phyloP scores from a whole-genome alignment of 2,329 filamentous ascomycete species.

The Pseudogymnoascus sp. region DNA sequence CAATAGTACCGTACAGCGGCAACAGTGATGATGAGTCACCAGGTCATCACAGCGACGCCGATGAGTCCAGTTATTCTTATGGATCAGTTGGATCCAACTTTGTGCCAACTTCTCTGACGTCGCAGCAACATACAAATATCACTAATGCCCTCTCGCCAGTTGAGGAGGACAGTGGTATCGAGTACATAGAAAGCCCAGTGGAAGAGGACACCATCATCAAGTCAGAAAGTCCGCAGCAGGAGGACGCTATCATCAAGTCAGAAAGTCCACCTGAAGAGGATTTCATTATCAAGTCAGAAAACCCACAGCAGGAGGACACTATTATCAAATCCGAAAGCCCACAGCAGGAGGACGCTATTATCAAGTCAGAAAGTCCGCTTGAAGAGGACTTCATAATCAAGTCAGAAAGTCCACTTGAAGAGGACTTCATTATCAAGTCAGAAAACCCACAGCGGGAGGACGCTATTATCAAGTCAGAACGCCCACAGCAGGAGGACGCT shows the following conservation, averaged over 20 bases:
- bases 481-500: not conserved
- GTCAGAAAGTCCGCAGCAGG: not conserved
- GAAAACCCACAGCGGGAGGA: not conserved
- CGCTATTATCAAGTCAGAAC: not conserved
- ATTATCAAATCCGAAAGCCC: not conserved
- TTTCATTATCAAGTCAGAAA: not conserved
- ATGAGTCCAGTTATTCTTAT: not conserved
- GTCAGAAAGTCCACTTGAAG: not conserved
- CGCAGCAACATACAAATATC: not conserved
- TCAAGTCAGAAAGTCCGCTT: not conserved
- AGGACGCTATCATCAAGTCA: not conserved
- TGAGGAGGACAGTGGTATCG: not conserved
- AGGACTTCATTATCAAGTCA: not conserved
- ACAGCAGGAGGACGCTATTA: not conserved
- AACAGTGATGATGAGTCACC: not conserved
- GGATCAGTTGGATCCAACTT: not conserved
- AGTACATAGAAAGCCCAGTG: not conserved
- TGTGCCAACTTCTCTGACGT: not conserved
- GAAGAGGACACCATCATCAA: not conserved
- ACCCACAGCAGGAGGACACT: not conserved
- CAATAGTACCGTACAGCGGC: not conserved
- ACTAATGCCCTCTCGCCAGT: not conserved
- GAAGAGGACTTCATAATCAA: too few species aligned
- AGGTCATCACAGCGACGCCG: not conserved
- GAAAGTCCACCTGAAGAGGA: not conserved